These are phyloP conservation scores for Drosera capensis DNA, from an alignment of 148 eudicot genomes.

Conservation along the genomic window DNA sequence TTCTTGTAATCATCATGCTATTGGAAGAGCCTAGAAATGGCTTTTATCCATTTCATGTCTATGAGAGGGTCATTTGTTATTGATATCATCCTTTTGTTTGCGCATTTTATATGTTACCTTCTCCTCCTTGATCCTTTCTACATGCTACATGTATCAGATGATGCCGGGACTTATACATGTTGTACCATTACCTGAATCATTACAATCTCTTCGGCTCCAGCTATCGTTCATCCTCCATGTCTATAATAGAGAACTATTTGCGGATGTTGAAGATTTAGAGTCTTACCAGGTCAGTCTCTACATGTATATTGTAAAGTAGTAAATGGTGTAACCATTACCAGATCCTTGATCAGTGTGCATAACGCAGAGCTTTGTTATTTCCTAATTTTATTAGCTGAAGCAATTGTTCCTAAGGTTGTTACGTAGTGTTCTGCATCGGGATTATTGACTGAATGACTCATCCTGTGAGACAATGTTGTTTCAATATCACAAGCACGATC, in stretches of 20 bases:
- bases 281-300: not conserved
- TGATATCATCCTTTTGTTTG: no score
- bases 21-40: no score
- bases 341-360: slow-evolving; percentile 5
- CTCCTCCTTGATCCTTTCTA: not conserved
- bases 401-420: no score
- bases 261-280: slow-evolving; percentile 47
- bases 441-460: no score
- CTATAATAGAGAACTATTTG: slow-evolving; percentile 81
- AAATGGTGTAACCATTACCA: not conserved
- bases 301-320: not conserved
- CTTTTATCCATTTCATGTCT: no score
- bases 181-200: slow-evolving; percentile 95
- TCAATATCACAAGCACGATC: no score
- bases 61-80: no score
- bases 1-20: no score
- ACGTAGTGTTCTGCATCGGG: no score
- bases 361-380: slow-evolving; percentile 70
- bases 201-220: slow-evolving; percentile 94
- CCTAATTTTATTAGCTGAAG: slow-evolving; percentile 86
- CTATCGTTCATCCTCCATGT: slow-evolving; percentile 86
- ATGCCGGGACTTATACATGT: slow-evolving; percentile 85
- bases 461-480: no score
- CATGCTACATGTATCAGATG: slow-evolving; percentile 30
- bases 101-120: not conserved